phyloP scores from a whole-genome alignment of 108 stramenopile genomes.

The Cyclotella choctawhatcheeana region DNA sequence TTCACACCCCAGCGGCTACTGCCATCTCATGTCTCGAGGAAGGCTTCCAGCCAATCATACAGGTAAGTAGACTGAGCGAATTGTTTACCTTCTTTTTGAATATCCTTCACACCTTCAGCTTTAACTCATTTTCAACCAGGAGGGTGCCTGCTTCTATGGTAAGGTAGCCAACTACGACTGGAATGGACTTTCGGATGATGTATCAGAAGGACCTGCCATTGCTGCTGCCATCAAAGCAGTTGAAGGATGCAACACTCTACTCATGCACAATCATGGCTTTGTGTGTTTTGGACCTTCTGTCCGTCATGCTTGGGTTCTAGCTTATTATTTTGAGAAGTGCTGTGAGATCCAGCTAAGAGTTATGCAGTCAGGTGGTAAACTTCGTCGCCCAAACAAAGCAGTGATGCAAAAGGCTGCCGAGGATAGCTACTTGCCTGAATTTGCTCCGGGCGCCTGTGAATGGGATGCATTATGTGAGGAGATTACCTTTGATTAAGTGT shows the following conservation, averaged over 20 bases:
- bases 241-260: conserved; percentile 53
- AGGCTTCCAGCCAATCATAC: conserved; percentile 61
- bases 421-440: conserved; percentile 53
- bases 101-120: too few species aligned
- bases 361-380: conserved; percentile 58
- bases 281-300: conserved; percentile 55
- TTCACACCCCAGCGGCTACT: conserved; percentile 66
- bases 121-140: too few species aligned
- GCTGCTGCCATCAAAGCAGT: conserved; percentile 49
- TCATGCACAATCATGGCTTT: conserved; percentile 75
- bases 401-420: conserved; percentile 58
- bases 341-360: conserved; percentile 55
- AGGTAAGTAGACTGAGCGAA: too few species aligned
- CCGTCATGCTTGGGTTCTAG: conserved; percentile 66
- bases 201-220: conserved; percentile 52
- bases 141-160: conserved; percentile 59
- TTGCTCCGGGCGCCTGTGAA: conserved; percentile 63
- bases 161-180: conserved; percentile 60
- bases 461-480: conserved; percentile 62
- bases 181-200: conserved; percentile 65
- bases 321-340: conserved; percentile 66
- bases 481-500: conserved; percentile 11
- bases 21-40: conserved; percentile 68
- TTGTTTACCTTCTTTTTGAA: too few species aligned
- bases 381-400: conserved; percentile 39